Evolutionary conservation across 495 filamentous ascomycete genomes (phyloP).

Genomic region (Annulohypoxylon nitens): DNA sequence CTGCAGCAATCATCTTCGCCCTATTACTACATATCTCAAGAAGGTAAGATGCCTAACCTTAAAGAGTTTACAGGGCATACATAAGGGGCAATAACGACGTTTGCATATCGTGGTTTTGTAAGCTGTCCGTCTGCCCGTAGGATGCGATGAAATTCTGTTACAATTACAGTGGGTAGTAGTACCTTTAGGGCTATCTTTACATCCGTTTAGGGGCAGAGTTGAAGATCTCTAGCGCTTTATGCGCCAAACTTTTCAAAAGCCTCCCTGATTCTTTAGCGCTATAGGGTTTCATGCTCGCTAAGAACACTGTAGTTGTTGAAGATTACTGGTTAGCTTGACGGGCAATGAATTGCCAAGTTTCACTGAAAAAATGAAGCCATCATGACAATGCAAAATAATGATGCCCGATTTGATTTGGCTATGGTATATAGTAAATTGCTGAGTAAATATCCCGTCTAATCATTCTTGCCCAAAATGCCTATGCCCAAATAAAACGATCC

Average conservation of each 20-base stretch:
- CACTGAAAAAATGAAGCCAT: neutral
- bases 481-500: neutral
- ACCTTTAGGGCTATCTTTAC: no score
- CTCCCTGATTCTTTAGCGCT: neutral
- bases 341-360: neutral
- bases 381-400: neutral
- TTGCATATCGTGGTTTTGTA: neutral
- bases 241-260: no score
- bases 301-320: neutral
- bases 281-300: neutral
- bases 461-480: neutral
- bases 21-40: constrained; percentile 3
- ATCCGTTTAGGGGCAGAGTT: no score
- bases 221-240: no score
- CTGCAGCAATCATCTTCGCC: neutral
- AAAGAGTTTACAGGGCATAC: neutral
- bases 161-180: neutral
- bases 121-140: neutral
- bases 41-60: neutral
- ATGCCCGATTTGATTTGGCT: neutral
- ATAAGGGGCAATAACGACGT: neutral
- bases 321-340: neutral
- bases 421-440: constrained; percentile 2
- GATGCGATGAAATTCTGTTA: neutral
- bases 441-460: neutral